Base-by-base conservation (phyloP, 371 early-diverging fungal species). In the Zychaea mexicana region DNA sequence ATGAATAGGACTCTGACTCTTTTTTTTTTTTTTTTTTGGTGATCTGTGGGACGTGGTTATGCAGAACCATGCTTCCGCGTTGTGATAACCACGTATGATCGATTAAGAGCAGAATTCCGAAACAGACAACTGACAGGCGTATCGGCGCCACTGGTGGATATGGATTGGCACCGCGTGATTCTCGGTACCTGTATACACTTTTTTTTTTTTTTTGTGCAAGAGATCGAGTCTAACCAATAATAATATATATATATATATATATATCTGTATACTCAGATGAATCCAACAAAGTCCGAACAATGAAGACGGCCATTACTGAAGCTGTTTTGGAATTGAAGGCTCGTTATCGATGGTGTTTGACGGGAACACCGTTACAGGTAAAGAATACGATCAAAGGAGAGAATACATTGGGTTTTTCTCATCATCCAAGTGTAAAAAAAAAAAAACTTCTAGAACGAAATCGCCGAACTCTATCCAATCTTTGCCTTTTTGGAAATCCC, bases 331-430 rank as follows among this genome's bases (percentile, higher is more conserved):
- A 67, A 30, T 45, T 79, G 28, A 53, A 54, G 22, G 65, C 74
- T 10, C 70, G 62, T 38, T 76, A 87, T 52, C 81, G 92, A 55
- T 94, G 95, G 92, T 91, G 95, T 59, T 73, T 98, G 36, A 92
- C 95, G 13, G 98, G 96, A 56, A 94, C 89, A 17, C 86, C 87
- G 7, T 61, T 77, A 9, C 94, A 94, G 75, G 77, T 77, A 76
- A 47, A 13, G 26, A 31, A 28, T 17, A 55, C 4, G 17, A 15
- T 33, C 26, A 52, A 5, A 53, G 6, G 54, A 12, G 42, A 42
- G n/a, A 42, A 13, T 17, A 36, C 36, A 36, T 10, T n/a, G 15
- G n/a, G 24, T 17, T 24, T 17, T 32, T 26, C 31, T 8, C 12
- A 30, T 56, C 21, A 28, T 32, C 9, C 19, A n/a, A n/a, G n/a